Percentiles rank a stretch among this genome's conserved stretches.
These are phyloP conservation scores for Apiospora phragmitis DNA, from an alignment of 2,329 filamentous ascomycete genomes.

Conservation along the genomic window DNA sequence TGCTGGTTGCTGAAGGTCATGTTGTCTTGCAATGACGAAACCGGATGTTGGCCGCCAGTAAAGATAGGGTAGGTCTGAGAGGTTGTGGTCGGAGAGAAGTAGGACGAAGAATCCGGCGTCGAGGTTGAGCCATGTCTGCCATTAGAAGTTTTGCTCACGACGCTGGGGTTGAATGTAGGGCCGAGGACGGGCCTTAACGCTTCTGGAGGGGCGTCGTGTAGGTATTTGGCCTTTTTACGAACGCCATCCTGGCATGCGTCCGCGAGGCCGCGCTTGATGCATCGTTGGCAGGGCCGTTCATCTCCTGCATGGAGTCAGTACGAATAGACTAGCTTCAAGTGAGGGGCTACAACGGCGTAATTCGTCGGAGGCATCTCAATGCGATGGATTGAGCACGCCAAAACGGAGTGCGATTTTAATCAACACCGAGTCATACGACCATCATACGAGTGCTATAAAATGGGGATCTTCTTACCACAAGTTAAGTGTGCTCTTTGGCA, in stretches of 20 bases:
- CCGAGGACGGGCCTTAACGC: conserved; percentile 84
- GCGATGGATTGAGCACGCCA: neutral
- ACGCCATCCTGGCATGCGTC: conserved; percentile 95
- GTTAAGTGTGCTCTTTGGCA: conserved; percentile 97
- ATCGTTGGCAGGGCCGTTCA: conserved; percentile 89
- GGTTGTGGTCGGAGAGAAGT: conserved; percentile 48
- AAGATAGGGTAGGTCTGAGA: conserved; percentile 53
- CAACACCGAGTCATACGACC: conserved; percentile 9
- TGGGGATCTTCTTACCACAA: conserved; percentile 73
- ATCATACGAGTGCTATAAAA: conserved; percentile 14
- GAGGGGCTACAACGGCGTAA: neutral
- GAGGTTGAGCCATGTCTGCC: conserved; percentile 48
- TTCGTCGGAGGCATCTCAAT: conserved; percentile 4
- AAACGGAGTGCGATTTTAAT: neutral
- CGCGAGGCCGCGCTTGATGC: conserved; percentile 88
- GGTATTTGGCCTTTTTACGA: conserved; percentile 98
- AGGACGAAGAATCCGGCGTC: conserved; percentile 48
- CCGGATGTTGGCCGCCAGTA: conserved; percentile 44
- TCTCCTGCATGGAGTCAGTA: conserved; percentile 63
- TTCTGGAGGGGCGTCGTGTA: conserved; percentile 91
- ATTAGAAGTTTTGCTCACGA: conserved; percentile 46
- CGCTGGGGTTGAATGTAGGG: conserved; percentile 64
- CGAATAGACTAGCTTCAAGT: neutral
- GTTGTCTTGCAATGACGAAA: conserved; percentile 47
- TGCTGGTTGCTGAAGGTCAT: conserved; percentile 64